phyloP scores from a whole-genome alignment of 129 eudicot genomes.

The Lactuca sativa region DNA sequence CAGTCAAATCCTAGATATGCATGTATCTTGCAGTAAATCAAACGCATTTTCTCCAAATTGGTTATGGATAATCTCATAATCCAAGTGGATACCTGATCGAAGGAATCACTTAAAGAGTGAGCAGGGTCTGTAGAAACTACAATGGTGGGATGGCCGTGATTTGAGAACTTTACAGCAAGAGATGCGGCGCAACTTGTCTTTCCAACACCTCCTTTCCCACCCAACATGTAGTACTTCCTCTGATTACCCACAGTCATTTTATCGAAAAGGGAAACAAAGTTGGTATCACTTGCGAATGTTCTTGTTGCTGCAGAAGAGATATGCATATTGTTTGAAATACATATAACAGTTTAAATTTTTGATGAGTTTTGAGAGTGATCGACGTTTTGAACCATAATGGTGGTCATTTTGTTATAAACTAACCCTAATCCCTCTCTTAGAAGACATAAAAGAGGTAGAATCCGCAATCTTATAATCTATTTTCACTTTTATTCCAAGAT shows the following conservation, averaged over 20 bases:
- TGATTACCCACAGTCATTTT: constrained; percentile 55
- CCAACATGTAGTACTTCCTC: constrained; percentile 68
- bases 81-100: constrained; percentile 58
- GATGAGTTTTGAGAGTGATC: background rate
- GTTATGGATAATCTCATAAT: constrained; percentile 1
- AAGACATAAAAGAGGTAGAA: background rate
- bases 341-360: too few relatives aligned
- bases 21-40: constrained; percentile 24
- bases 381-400: background rate
- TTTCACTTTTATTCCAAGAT: background rate
- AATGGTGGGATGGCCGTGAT: constrained; percentile 67
- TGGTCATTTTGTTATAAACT: constrained; percentile 1
- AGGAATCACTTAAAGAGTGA: constrained; percentile 80
- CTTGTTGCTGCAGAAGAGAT: constrained; percentile 50
- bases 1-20: constrained; percentile 62
- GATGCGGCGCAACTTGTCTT: constrained; percentile 89
- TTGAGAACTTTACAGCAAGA: constrained; percentile 79
- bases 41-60: constrained; percentile 7
- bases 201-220: constrained; percentile 92
- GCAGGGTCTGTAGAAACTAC: constrained; percentile 90
- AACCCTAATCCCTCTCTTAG: background rate
- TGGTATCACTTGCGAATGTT: constrained; percentile 36
- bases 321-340: background rate
- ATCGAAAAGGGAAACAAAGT: constrained; percentile 43
- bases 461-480: background rate